A percentile compares a stretch with the other conserved stretches of the same genome.
phyloP scores from a whole-genome alignment of 331 rosid species.

The Quercus phellos region DNA sequence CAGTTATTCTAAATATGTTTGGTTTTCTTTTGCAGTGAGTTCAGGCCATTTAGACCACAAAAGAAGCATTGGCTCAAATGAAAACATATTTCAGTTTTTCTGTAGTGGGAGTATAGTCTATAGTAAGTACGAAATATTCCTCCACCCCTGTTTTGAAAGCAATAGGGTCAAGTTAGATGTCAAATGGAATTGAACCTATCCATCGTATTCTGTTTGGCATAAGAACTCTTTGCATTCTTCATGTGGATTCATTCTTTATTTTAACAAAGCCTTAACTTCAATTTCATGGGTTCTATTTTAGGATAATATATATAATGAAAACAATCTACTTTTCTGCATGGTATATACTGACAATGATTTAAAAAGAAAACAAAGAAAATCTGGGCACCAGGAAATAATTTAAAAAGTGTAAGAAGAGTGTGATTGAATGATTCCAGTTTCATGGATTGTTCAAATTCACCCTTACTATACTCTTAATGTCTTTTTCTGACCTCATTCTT shows the following conservation, averaged over 20 bases:
- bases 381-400: background rate
- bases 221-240: background rate
- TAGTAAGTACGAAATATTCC: constrained; percentile 21
- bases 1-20: constrained; percentile 9
- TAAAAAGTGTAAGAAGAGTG: background rate
- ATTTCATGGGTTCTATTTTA: background rate
- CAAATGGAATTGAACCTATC: constrained; percentile 12
- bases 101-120: constrained; percentile 20
- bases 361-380: background rate
- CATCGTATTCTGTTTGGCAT: background rate
- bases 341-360: background rate
- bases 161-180: constrained; percentile 10
- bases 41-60: constrained; percentile 24
- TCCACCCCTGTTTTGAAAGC: constrained; percentile 18
- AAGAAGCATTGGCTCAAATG: constrained; percentile 20
- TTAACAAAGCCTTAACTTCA: background rate
- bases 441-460: background rate
- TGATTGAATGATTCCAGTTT: background rate
- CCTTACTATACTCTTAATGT: background rate
- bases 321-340: background rate
- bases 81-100: constrained; percentile 9
- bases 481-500: background rate
- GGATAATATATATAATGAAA: too few relatives aligned
- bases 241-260: background rate
- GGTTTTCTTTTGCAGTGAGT: constrained; percentile 41